Percentiles rank a stretch among this genome's conserved stretches.
phyloP scores from a whole-genome alignment of 2,329 filamentous ascomycete species.

The Cercospora brassicicola region DNA sequence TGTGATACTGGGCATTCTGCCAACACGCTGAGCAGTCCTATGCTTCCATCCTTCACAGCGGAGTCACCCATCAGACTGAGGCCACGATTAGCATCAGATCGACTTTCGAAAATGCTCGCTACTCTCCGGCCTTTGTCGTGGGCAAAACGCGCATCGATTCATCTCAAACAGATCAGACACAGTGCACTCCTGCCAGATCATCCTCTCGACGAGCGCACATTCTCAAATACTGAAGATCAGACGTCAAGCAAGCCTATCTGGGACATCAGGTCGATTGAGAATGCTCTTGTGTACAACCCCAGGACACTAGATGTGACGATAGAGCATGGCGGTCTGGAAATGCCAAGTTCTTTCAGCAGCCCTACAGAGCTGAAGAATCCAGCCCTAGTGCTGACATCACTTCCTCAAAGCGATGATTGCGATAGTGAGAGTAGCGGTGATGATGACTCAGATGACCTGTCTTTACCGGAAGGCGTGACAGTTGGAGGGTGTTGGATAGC shows the following conservation, averaged over 20 bases:
- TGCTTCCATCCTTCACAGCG: background rate
- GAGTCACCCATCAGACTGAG: background rate
- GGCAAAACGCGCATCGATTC: conserved; percentile 5
- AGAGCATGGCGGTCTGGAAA: conserved; percentile 1
- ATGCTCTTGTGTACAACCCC: background rate
- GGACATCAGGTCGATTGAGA: background rate
- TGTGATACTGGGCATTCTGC: background rate
- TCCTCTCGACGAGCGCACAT: background rate
- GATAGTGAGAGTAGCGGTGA: conserved; percentile 1
- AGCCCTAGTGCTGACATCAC: background rate
- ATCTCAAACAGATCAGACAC: conserved; percentile 1
- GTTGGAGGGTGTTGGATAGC: conserved; percentile 7
- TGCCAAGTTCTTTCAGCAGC: conserved; percentile 1
- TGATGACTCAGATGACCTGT: background rate
- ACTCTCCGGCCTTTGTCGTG: conserved; percentile 5
- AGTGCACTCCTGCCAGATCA: background rate
- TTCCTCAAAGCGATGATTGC: background rate
- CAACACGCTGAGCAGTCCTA: background rate
- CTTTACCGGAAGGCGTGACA: background rate
- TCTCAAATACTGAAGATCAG: background rate
- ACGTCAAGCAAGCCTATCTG: background rate
- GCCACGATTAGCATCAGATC: background rate
- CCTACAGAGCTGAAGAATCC: conserved; percentile 2
- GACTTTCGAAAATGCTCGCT: conserved; percentile 3
- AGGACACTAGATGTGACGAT: background rate